These are phyloP conservation scores for Leccinum aurantiacum DNA, from an alignment of 768 basidiomycete species.

Conservation along the genomic window DNA sequence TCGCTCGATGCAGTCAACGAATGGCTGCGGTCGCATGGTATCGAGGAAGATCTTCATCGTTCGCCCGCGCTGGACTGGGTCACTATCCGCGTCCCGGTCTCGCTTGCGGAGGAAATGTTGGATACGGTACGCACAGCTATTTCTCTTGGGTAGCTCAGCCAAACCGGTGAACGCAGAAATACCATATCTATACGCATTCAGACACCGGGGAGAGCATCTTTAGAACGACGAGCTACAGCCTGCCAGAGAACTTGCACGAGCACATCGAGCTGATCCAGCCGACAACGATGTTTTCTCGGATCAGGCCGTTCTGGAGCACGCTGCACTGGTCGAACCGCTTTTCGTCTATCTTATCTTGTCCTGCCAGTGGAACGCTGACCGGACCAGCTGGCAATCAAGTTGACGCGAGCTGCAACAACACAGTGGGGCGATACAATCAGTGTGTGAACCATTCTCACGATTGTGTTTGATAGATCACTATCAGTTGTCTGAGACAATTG, in stretches of 20 bases:
- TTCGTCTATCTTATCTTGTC: constrained; percentile 1
- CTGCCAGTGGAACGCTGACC: constrained; percentile 19
- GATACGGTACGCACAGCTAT: constrained; percentile 47
- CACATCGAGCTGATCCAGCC: constrained; percentile 72
- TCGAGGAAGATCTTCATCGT: constrained; percentile 46
- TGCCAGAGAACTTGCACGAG: constrained; percentile 55
- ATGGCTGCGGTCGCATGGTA: constrained; percentile 61
- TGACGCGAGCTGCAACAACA: constrained; percentile 47
- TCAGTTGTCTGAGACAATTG: constrained; percentile 52
- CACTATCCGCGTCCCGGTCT: constrained; percentile 54
- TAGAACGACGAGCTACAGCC: constrained; percentile 66
- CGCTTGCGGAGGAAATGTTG: constrained; percentile 67
- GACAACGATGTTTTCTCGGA: constrained; percentile 63
- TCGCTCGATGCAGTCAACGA: constrained; percentile 54
- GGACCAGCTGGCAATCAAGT: constrained; percentile 39
- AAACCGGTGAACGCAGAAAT: constrained; percentile 44
- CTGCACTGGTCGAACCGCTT: constrained; percentile 31
- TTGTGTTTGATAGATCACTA: constrained; percentile 38
- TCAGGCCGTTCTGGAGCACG: constrained; percentile 43
- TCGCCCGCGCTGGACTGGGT: constrained; percentile 75
- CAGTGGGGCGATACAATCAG: constrained; percentile 13
- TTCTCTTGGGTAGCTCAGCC: background rate
- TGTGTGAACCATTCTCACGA: background rate
- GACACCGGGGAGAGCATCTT: constrained; percentile 53
- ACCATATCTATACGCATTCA: constrained; percentile 59